Percentiles rank a stretch among this genome's conserved stretches.
Conservation (phyloP, 129 eudicot genomes). For the Flaveria bidentis region DNA sequence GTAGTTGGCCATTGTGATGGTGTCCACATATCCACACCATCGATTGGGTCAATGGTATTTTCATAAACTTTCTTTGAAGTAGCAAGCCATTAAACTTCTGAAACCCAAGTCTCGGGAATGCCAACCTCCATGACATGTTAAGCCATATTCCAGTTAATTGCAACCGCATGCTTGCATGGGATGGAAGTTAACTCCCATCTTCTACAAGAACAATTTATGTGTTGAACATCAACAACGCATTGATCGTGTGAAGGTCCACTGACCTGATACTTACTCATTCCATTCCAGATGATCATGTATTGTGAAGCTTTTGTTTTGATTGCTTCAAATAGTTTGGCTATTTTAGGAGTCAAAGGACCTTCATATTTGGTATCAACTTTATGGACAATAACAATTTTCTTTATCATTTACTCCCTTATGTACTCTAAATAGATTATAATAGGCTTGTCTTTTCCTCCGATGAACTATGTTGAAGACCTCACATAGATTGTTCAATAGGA, state of each 20-base stretch:
- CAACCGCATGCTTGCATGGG: background rate
- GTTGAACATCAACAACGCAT: background rate
- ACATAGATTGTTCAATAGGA: background rate
- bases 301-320: background rate
- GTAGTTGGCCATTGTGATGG: too few species aligned
- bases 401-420: too few species aligned
- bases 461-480: background rate
- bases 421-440: too few species aligned
- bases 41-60: too few species aligned
- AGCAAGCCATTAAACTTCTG: background rate
- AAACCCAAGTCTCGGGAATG: background rate
- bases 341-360: background rate
- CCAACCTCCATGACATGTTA: background rate
- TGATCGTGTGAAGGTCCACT: too few species aligned
- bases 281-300: background rate
- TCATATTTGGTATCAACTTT: background rate
- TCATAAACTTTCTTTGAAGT: background rate
- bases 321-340: background rate
- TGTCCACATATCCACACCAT: too few species aligned
- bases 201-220: too few species aligned
- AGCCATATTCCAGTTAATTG: background rate
- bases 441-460: too few species aligned
- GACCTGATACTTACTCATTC: background rate
- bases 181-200: too few species aligned
- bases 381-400: background rate